A percentile compares a stretch with the other conserved stretches of the same genome.
phyloP scores from a whole-genome alignment of 2,329 filamentous ascomycete genomes.

The Trichoderma sp. region DNA sequence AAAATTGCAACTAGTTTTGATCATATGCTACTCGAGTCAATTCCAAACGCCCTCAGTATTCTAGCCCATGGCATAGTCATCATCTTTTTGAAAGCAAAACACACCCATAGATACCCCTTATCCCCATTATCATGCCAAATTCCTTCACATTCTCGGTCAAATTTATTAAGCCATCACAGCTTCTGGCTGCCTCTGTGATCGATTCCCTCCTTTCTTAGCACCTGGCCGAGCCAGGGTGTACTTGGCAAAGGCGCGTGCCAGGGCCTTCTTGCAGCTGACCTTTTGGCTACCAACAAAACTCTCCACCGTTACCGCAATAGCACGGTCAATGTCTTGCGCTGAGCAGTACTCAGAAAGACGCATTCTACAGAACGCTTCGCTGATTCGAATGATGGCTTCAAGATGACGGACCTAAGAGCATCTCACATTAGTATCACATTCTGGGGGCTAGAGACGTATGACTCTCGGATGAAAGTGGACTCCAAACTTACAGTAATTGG shows the following conservation, averaged over 20 bases:
- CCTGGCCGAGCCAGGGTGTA: slow-evolving; percentile 65
- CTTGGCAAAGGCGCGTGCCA: slow-evolving; percentile 93
- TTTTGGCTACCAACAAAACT: slow-evolving; percentile 96
- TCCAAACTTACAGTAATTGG: slow-evolving; percentile 80
- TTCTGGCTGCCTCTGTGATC: slow-evolving; percentile 29
- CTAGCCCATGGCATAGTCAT: neutral
- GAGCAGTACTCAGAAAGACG: slow-evolving; percentile 94
- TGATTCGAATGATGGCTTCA: slow-evolving; percentile 95
- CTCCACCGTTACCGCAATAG: slow-evolving; percentile 94
- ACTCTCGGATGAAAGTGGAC: neutral
- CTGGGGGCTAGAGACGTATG: neutral
- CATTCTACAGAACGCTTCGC: slow-evolving; percentile 96
- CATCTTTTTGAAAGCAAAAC: neutral
- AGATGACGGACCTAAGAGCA: slow-evolving; percentile 81
- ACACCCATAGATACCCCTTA: neutral
- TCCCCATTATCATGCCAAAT: neutral
- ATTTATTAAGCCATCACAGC: slow-evolving; percentile 29
- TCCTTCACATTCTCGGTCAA: neutral
- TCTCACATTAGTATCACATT: slow-evolving; percentile 3
- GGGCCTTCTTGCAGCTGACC: slow-evolving; percentile 93
- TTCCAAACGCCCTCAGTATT: slow-evolving; percentile 8
- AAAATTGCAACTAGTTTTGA: neutral
- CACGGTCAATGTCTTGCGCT: slow-evolving; percentile 86
- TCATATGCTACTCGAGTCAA: neutral
- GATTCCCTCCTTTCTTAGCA: slow-evolving; percentile 29